Evolutionary conservation across 768 basidiomycete species (phyloP).

Genomic region (Tremella mesenterica): DNA sequence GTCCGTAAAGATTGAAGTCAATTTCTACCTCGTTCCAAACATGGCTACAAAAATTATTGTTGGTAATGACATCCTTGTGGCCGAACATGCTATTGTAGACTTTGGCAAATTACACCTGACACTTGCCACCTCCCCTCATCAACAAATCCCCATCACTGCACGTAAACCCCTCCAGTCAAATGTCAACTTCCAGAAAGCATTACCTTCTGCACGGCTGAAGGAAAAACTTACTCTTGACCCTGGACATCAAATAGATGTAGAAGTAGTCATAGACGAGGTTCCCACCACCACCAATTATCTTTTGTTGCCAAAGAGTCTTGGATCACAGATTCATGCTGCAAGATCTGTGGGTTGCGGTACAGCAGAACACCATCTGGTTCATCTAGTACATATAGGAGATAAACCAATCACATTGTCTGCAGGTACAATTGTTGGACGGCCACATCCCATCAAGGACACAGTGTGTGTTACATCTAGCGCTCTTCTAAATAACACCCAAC

Average conservation of each 20-base stretch:
- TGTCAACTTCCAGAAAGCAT: background rate
- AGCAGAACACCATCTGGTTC: background rate
- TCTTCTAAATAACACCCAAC: background rate
- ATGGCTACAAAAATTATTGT: background rate
- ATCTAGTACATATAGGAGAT: background rate
- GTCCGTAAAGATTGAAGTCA: background rate
- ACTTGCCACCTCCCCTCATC: background rate
- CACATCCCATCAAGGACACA: background rate
- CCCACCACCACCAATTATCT: background rate
- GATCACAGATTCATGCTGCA: background rate
- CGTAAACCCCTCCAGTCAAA: background rate
- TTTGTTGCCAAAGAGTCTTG: background rate
- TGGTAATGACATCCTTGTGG: background rate
- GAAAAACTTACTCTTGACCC: background rate
- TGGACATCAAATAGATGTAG: background rate
- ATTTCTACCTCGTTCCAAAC: background rate
- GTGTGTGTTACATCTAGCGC: background rate
- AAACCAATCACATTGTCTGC: background rate
- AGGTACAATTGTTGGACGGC: background rate
- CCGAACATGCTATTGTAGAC: background rate
- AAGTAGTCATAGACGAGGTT: background rate
- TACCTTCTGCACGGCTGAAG: background rate
- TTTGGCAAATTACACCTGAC: background rate
- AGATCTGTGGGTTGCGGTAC: background rate
- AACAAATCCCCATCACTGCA: background rate